Percentiles rank a stretch among this genome's conserved stretches.
Conservation (phyloP, 306 rosid species). For the Ormosia emarginata region DNA sequence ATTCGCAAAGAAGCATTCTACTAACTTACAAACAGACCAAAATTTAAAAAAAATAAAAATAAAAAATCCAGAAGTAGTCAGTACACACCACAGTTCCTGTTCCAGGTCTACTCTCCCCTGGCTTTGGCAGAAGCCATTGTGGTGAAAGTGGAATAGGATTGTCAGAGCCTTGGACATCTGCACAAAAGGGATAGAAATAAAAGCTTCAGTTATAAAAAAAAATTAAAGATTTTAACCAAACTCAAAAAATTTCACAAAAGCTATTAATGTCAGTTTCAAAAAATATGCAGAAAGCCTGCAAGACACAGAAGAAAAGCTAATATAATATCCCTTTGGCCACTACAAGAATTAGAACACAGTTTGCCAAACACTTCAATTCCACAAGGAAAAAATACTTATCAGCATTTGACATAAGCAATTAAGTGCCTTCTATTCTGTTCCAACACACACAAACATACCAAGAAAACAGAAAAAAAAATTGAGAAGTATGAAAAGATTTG, state of each 20-base stretch:
- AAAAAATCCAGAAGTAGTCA: background rate
- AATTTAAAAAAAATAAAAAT: background rate
- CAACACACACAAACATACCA: background rate
- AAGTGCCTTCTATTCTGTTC: background rate
- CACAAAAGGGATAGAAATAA: conserved; percentile 22
- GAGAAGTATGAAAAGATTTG: background rate
- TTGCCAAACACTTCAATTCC: background rate
- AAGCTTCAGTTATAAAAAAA: background rate
- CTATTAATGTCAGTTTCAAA: background rate
- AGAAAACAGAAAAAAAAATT: background rate
- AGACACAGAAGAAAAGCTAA: background rate
- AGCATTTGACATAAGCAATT: background rate
- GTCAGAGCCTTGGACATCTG: conserved; percentile 75
- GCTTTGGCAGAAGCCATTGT: conserved; percentile 92
- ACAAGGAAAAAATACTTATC: background rate
- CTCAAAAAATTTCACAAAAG: background rate
- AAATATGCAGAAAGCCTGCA: background rate
- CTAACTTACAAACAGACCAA: background rate
- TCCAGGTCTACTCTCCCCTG: conserved; percentile 79
- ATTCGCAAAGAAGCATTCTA: background rate
- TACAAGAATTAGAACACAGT: background rate
- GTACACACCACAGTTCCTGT: conserved; percentile 60
- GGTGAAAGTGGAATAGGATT: conserved; percentile 88
- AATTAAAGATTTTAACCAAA: background rate
- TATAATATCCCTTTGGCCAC: background rate